A percentile compares a stretch with the other conserved stretches of the same genome.
Conservation (phyloP, 1,284 basidiomycete species). For the Ganoderma meredithae region DNA sequence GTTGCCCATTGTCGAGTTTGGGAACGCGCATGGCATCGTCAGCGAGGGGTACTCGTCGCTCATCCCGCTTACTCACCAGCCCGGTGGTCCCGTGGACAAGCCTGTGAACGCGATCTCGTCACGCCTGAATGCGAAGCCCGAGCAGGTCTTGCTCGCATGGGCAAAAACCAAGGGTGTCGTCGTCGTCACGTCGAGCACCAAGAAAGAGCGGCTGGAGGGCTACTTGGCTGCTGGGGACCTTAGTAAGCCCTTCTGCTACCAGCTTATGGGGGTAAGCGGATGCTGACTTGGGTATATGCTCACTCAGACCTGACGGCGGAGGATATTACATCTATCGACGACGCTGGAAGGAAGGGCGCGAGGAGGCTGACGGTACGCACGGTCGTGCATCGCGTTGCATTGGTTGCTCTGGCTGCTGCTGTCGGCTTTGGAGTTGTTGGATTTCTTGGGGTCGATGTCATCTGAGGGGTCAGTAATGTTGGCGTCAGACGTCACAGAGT, state of each 20-base stretch:
- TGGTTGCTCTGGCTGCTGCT: constrained; percentile 36
- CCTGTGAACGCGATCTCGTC: constrained; percentile 64
- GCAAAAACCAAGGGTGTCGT: constrained; percentile 69
- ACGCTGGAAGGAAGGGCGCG: constrained; percentile 46
- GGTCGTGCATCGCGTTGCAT: constrained; percentile 34
- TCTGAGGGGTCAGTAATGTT: constrained; percentile 24
- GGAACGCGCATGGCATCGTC: constrained; percentile 66
- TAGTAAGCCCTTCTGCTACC: constrained; percentile 40
- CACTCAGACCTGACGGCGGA: constrained; percentile 40
- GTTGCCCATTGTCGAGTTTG: constrained; percentile 61
- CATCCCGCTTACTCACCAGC: constrained; percentile 68
- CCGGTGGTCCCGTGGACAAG: constrained; percentile 79
- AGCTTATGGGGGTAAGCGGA: background rate
- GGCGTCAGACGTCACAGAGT: background rate
- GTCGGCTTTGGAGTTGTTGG: constrained; percentile 36
- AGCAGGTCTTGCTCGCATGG: constrained; percentile 79
- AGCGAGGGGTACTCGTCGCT: constrained; percentile 79
- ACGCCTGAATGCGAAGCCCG: constrained; percentile 64
- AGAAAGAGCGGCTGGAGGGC: constrained; percentile 58
- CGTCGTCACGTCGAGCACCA: constrained; percentile 72
- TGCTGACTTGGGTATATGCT: background rate
- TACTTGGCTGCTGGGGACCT: constrained; percentile 61
- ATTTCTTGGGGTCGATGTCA: constrained; percentile 35
- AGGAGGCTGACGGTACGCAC: constrained; percentile 34
- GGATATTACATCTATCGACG: constrained; percentile 52